Evolutionary conservation across 2,329 filamentous ascomycete genomes (phyloP).

Genomic region (Hymenoscyphus albidus): DNA sequence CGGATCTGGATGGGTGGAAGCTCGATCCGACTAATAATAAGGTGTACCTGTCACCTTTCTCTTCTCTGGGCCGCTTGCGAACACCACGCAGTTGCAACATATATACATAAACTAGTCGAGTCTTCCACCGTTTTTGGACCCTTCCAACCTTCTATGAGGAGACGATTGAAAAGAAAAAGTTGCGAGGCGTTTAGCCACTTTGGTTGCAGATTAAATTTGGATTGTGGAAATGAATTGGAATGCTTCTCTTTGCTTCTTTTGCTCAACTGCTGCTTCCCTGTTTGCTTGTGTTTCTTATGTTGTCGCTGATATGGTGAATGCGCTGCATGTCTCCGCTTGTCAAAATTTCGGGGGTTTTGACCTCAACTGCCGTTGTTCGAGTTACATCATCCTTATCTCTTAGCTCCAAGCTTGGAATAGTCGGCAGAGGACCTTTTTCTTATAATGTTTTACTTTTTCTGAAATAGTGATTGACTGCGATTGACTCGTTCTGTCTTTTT

Average conservation of each 20-base stretch:
- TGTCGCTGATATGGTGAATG: neutral
- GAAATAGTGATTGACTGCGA: neutral
- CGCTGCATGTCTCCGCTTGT: neutral
- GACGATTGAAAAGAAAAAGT: constrained; percentile 10
- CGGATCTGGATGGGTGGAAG: constrained; percentile 11
- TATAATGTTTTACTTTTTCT: neutral
- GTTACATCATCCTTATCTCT: too few relatives aligned
- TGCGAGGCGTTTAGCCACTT: constrained; percentile 6
- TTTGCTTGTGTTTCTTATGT: neutral
- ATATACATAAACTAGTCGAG: constrained; percentile 12
- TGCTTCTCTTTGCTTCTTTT: constrained; percentile 1
- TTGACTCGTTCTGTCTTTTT: neutral
- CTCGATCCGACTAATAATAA: constrained; percentile 15
- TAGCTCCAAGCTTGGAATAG: too few relatives aligned
- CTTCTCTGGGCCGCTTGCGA: neutral
- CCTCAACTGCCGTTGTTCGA: neutral
- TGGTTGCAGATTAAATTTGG: constrained; percentile 5
- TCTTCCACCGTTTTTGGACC: constrained; percentile 4
- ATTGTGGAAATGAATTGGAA: constrained; percentile 6
- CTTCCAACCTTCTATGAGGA: constrained; percentile 8
- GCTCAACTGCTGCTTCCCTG: neutral
- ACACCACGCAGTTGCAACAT: neutral
- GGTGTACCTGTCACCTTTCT: constrained; percentile 13
- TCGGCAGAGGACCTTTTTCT: too few relatives aligned
- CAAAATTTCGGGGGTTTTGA: neutral